These are phyloP conservation scores for Periconia sp. DNA, from an alignment of 2,329 filamentous ascomycete species.

Conservation along the genomic window DNA sequence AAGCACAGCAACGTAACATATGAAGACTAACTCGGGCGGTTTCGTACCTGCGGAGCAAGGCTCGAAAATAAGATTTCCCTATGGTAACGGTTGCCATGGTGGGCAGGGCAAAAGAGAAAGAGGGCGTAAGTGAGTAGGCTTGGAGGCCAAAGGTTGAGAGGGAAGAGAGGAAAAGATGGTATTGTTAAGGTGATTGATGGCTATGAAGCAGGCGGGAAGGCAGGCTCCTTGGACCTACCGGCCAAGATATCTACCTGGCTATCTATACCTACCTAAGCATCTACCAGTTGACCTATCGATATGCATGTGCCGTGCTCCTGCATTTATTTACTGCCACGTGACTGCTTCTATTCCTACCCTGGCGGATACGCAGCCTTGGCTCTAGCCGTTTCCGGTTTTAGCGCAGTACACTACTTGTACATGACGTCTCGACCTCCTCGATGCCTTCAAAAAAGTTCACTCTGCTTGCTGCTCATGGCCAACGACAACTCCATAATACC, in stretches of 20 bases:
- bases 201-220: conserved; percentile 4
- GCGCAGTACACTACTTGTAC: neutral
- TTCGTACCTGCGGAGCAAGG: conserved; percentile 63
- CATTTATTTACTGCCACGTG: neutral
- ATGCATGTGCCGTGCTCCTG: neutral
- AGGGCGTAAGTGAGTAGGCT: neutral
- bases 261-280: neutral
- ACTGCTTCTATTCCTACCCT: conserved; percentile 11
- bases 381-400: too few relatives aligned
- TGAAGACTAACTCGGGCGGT: neutral
- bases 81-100: conserved; percentile 57
- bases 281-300: too few relatives aligned
- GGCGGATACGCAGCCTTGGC: neutral
- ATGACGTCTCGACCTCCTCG: neutral
- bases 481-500: conserved; percentile 33
- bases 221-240: too few relatives aligned
- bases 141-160: neutral
- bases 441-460: conserved; percentile 5
- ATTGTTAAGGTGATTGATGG: neutral
- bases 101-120: conserved; percentile 9
- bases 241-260: too few relatives aligned
- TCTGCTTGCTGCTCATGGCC: conserved; percentile 26
- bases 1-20: neutral
- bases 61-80: conserved; percentile 63
- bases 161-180: neutral